Evolutionary conservation across 2,329 filamentous ascomycete species (phyloP).

Genomic region (Clarireedia monteithiana): DNA sequence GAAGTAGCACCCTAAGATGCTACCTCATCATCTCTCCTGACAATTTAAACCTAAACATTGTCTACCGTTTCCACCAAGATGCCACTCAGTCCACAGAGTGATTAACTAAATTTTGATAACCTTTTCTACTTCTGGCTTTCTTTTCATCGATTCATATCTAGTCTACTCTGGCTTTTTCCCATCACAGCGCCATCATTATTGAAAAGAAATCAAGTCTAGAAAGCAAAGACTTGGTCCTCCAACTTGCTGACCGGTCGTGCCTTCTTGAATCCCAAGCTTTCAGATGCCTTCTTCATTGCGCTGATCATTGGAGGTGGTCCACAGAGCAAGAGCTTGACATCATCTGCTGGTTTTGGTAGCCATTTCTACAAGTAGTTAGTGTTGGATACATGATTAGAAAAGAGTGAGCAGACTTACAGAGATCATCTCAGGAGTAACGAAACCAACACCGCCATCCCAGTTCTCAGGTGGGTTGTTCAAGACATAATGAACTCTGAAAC

Average conservation of each 20-base stretch:
- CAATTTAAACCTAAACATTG: too few relatives aligned
- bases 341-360: slow-evolving; percentile 72
- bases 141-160: too few relatives aligned
- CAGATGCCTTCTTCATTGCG: slow-evolving; percentile 93
- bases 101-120: too few relatives aligned
- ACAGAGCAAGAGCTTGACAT: slow-evolving; percentile 91
- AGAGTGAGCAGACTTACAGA: slow-evolving; percentile 46
- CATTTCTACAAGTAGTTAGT: slow-evolving; percentile 46
- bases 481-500: slow-evolving; percentile 87
- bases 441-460: slow-evolving; percentile 90
- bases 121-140: too few relatives aligned
- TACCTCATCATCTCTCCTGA: too few relatives aligned
- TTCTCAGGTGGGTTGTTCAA: slow-evolving; percentile 89
- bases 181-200: too few relatives aligned
- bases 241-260: slow-evolving; percentile 94
- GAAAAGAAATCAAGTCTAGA: slow-evolving; percentile 42
- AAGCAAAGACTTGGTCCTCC: slow-evolving; percentile 95
- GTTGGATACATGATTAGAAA: background rate
- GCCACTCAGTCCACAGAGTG: too few relatives aligned
- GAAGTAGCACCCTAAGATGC: too few relatives aligned
- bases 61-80: too few relatives aligned
- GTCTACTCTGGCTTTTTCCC: too few relatives aligned
- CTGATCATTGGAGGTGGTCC: slow-evolving; percentile 95
- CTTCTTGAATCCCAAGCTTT: slow-evolving; percentile 85
- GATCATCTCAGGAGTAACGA: slow-evolving; percentile 94